Evolutionary conservation across 1,139 yeast species (phyloP).

Genomic region (Wickerhamiella infanticola): DNA sequence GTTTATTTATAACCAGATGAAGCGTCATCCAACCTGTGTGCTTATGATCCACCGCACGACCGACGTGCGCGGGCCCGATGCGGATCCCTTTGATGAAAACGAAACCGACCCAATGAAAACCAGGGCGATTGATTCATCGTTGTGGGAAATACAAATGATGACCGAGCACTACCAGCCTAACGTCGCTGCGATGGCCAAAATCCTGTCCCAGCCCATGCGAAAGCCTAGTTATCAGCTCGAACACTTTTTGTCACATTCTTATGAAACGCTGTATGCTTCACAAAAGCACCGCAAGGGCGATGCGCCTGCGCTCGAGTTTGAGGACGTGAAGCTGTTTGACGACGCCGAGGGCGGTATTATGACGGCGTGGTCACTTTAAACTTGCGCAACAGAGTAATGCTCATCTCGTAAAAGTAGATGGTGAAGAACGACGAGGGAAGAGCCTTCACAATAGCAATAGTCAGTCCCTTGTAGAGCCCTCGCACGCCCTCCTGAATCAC

Average conservation of each 20-base stretch:
- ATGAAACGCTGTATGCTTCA: slow-evolving; percentile 54
- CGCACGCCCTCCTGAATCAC: slow-evolving; percentile 39
- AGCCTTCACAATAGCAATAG: slow-evolving; percentile 36
- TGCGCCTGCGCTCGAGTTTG: slow-evolving; percentile 70
- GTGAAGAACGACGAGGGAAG: slow-evolving; percentile 15
- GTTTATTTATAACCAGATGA: slow-evolving; percentile 75
- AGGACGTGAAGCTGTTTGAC: slow-evolving; percentile 20
- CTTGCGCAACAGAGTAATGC: slow-evolving; percentile 7
- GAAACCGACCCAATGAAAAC: slow-evolving; percentile 67
- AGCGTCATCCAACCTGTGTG: slow-evolving; percentile 91
- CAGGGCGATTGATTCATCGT: slow-evolving; percentile 65
- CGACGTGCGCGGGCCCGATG: slow-evolving; percentile 24
- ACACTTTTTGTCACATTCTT: slow-evolving; percentile 88
- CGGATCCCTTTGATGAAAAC: slow-evolving; percentile 50
- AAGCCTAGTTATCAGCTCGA: slow-evolving; percentile 80
- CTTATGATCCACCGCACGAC: slow-evolving; percentile 52
- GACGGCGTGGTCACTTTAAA: not conserved
- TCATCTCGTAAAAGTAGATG: slow-evolving; percentile 12
- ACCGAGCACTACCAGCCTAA: slow-evolving; percentile 92
- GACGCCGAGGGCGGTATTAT: not conserved
- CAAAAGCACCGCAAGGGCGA: slow-evolving; percentile 61
- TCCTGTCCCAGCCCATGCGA: slow-evolving; percentile 77
- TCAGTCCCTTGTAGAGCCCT: slow-evolving; percentile 65
- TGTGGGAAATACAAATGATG: slow-evolving; percentile 81
- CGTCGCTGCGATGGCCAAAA: slow-evolving; percentile 79